Evolutionary conservation across 2,329 filamentous ascomycete species (phyloP).

Genomic region (Ceratocystis albifundus): DNA sequence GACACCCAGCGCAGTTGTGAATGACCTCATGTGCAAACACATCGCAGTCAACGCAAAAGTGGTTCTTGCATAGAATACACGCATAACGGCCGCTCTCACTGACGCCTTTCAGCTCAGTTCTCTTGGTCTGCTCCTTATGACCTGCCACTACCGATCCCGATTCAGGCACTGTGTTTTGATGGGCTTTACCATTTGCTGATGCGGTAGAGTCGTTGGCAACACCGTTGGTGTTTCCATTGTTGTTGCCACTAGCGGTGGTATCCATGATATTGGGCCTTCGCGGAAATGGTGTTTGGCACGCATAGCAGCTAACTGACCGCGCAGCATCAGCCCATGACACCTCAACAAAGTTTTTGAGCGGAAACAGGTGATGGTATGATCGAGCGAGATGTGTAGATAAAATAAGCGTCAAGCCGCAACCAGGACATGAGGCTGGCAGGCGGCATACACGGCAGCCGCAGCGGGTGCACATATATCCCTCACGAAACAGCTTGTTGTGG

Average conservation of each 20-base stretch:
- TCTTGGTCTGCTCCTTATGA: conserved; percentile 10
- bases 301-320: conserved; percentile 56
- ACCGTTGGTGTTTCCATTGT: conserved; percentile 20
- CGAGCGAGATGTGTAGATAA: conserved; percentile 84
- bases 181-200: background rate
- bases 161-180: background rate
- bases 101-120: conserved; percentile 45
- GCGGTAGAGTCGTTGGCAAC: background rate
- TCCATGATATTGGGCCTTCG: conserved; percentile 28
- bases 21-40: conserved; percentile 88
- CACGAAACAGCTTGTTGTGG: conserved; percentile 67
- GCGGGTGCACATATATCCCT: conserved; percentile 83
- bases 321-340: conserved; percentile 69
- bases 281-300: conserved; percentile 67
- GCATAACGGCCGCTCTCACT: conserved; percentile 82
- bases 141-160: background rate
- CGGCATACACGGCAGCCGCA: conserved; percentile 83
- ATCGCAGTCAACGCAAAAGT: conserved; percentile 98
- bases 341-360: conserved; percentile 78
- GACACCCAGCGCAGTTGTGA: conserved; percentile 92
- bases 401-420: conserved; percentile 83
- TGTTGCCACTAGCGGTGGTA: background rate
- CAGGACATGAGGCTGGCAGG: conserved; percentile 80
- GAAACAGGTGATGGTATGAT: conserved; percentile 90
- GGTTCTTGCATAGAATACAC: conserved; percentile 72